phyloP scores from a whole-genome alignment of 2,329 filamentous ascomycete species.

The Pseudocercospora fuligena region DNA sequence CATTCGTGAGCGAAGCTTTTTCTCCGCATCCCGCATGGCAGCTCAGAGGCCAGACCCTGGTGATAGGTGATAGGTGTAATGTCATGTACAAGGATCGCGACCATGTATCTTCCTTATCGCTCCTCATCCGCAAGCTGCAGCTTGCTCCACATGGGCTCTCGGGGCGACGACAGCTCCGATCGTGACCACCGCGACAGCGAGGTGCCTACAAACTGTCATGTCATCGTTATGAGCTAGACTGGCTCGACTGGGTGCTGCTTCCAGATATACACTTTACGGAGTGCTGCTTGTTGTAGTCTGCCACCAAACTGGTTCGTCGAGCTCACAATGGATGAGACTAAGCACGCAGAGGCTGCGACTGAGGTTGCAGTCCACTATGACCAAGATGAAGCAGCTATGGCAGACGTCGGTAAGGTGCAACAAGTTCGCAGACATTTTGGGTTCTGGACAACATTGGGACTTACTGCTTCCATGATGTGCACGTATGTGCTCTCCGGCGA shows the following conservation, averaged over 20 bases:
- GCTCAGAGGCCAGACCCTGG: neutral
- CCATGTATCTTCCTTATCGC: neutral
- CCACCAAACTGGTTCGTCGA: neutral
- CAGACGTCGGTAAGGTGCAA: slow-evolving; percentile 19
- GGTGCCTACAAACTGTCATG: neutral
- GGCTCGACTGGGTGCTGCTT: neutral
- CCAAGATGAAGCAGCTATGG: slow-evolving; percentile 21
- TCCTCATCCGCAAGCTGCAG: neutral
- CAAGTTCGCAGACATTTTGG: slow-evolving; percentile 21
- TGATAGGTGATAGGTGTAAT: neutral
- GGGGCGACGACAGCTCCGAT: neutral
- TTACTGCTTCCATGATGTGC: slow-evolving; percentile 28
- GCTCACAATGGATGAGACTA: neutral
- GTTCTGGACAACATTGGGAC: slow-evolving; percentile 27
- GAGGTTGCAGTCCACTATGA: neutral
- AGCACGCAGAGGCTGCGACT: neutral
- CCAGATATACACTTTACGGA: neutral
- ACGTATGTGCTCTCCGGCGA: slow-evolving; percentile 3
- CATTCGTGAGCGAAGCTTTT: neutral
- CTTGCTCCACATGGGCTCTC: neutral
- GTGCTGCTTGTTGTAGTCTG: neutral
- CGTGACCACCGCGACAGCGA: neutral
- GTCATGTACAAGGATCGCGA: neutral
- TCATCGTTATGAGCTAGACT: neutral
- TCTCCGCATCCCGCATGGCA: neutral